Percentiles rank a stretch among this genome's conserved stretches.
These are phyloP conservation scores for Lepiota brunneoincarnata DNA, from an alignment of 768 basidiomycete genomes.

Conservation along the genomic window DNA sequence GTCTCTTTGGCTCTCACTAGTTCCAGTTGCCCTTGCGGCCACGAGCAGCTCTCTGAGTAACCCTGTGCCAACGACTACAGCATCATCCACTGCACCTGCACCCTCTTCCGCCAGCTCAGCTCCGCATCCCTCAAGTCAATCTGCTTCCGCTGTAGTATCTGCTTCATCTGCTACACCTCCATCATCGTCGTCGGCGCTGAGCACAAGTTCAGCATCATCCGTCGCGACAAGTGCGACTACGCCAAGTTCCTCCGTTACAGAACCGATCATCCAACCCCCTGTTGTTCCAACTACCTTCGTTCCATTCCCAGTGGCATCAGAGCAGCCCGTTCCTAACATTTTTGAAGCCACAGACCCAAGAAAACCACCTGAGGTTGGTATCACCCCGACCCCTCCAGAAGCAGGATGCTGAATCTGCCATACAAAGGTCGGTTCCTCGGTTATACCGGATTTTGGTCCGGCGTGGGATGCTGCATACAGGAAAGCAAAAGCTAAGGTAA, in stretches of 20 bases:
- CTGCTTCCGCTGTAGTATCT: background rate
- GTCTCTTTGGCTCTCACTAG: background rate
- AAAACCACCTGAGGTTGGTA: slow-evolving; percentile 52
- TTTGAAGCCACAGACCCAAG: slow-evolving; percentile 17
- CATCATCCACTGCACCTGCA: background rate
- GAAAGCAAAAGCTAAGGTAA: slow-evolving; percentile 55
- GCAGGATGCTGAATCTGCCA: background rate
- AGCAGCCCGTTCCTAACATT: slow-evolving; percentile 31
- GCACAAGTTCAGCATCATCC: background rate
- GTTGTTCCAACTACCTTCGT: slow-evolving; percentile 37
- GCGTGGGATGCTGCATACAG: slow-evolving; percentile 60
- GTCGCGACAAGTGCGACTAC: background rate
- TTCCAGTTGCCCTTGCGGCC: slow-evolving; percentile 2
- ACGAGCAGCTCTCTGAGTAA: background rate
- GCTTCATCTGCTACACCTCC: background rate
- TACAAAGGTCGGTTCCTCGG: slow-evolving; percentile 32
- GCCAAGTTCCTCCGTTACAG: slow-evolving; percentile 1
- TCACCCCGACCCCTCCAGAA: background rate
- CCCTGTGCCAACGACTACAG: background rate
- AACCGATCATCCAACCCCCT: slow-evolving; percentile 9
- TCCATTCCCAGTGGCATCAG: slow-evolving; percentile 61
- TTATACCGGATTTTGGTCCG: slow-evolving; percentile 45
- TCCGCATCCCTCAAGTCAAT: background rate
- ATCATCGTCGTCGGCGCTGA: background rate
- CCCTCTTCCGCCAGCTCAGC: background rate